Conservation (phyloP, 2,329 filamentous ascomycete species). For the Herpotrichia juniperi region DNA sequence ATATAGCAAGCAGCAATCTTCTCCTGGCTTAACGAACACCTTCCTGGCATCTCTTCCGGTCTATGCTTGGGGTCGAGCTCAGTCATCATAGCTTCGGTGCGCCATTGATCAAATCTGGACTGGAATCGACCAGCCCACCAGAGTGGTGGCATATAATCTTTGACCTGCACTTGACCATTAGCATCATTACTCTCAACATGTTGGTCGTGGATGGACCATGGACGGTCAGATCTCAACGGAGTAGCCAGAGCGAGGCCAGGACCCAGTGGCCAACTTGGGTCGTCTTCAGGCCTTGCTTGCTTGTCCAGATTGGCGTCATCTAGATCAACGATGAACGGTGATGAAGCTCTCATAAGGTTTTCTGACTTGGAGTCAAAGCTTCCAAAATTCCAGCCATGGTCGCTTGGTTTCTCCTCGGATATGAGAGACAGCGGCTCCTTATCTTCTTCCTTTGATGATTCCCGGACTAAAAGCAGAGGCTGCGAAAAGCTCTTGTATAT, state of each 20-base stretch:
- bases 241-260: neutral
- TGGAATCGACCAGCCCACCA: constrained; percentile 46
- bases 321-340: neutral
- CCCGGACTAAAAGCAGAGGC: neutral
- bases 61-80: constrained; percentile 20
- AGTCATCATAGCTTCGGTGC: constrained; percentile 34
- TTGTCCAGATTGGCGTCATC: neutral
- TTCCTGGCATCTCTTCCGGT: constrained; percentile 20
- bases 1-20: constrained; percentile 34
- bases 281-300: neutral
- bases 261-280: neutral
- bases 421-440: neutral
- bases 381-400: neutral
- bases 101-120: constrained; percentile 41
- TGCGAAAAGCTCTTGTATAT: constrained; percentile 20
- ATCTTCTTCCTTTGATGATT: neutral
- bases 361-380: neutral
- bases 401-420: neutral
- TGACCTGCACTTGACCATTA: constrained; percentile 28
- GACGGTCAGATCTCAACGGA: neutral
- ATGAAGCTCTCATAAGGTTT: neutral
- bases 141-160: constrained; percentile 38
- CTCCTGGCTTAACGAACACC: constrained; percentile 32
- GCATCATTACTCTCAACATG: constrained; percentile 26
- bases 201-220: constrained; percentile 11